phyloP scores from a whole-genome alignment of 2,329 filamentous ascomycete species.

The Ceratocystis huliohia region DNA sequence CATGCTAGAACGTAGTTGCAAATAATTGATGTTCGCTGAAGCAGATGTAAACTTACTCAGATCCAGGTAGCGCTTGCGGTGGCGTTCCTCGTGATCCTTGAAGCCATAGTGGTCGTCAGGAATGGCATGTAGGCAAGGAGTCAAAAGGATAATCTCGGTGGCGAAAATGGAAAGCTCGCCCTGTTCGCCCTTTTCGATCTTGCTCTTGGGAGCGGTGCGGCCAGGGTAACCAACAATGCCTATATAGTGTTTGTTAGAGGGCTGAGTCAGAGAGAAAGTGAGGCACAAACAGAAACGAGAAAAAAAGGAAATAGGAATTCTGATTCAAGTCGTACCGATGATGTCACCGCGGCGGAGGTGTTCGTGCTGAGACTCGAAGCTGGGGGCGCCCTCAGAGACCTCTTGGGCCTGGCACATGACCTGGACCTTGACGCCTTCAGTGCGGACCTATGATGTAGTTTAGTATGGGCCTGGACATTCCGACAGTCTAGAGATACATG shows the following conservation, averaged over 20 bases:
- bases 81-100: slow-evolving; percentile 87
- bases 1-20: background rate
- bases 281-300: background rate
- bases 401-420: slow-evolving; percentile 85
- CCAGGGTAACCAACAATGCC: slow-evolving; percentile 66
- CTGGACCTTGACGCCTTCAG: slow-evolving; percentile 58
- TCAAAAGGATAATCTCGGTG: slow-evolving; percentile 68
- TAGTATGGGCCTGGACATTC: background rate
- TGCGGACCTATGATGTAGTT: slow-evolving; percentile 35
- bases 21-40: background rate
- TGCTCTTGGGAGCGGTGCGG: slow-evolving; percentile 77
- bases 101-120: slow-evolving; percentile 88
- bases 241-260: background rate
- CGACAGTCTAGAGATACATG: background rate
- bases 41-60: slow-evolving; percentile 37
- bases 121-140: slow-evolving; percentile 81
- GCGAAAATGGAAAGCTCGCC: slow-evolving; percentile 94
- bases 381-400: slow-evolving; percentile 47
- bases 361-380: slow-evolving; percentile 82
- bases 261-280: too few species aligned
- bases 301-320: background rate
- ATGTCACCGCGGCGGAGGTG: slow-evolving; percentile 83
- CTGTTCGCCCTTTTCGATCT: slow-evolving; percentile 61
- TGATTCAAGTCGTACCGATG: slow-evolving; percentile 44
- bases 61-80: slow-evolving; percentile 87